Evolutionary conservation across 305 asterid species (phyloP).

Genomic region (Fraxinus platypoda): DNA sequence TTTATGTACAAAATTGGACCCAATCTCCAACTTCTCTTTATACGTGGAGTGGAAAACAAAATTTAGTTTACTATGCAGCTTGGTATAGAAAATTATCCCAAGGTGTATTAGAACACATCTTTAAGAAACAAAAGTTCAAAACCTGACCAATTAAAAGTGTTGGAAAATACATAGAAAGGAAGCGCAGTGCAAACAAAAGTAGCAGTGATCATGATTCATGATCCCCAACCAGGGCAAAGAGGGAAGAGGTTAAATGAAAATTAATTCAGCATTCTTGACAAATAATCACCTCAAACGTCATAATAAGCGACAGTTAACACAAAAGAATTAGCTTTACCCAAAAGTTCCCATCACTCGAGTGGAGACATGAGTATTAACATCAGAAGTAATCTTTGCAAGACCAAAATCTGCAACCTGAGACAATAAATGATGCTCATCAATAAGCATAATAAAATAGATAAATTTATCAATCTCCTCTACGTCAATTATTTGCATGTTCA

Average conservation of each 20-base stretch:
- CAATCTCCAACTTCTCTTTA: not conserved
- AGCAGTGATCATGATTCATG: not conserved
- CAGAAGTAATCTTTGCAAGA: slow-evolving; percentile 73
- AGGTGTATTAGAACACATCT: not conserved
- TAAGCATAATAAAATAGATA: slow-evolving; percentile 1
- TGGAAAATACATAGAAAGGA: not conserved
- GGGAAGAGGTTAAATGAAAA: not conserved
- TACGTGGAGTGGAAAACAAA: not conserved
- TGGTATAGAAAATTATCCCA: not conserved
- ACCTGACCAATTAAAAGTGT: not conserved
- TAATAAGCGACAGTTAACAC: not conserved
- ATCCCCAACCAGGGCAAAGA: not conserved
- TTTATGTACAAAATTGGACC: not conserved
- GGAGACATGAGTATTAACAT: slow-evolving; percentile 78
- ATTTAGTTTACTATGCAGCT: not conserved
- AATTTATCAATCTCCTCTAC: slow-evolving; percentile 5
- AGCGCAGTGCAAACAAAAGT: not conserved
- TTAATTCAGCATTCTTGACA: not conserved
- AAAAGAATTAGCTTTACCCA: slow-evolving; percentile 50
- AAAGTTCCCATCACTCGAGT: slow-evolving; percentile 97
- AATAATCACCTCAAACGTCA: not conserved
- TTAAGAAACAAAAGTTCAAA: not conserved
- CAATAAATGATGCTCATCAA: slow-evolving; percentile 21
- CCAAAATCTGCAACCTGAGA: slow-evolving; percentile 97
- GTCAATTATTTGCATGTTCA: not conserved